Conservation (phyloP, 768 basidiomycete species). For the Cystofilobasidium capitatum region DNA sequence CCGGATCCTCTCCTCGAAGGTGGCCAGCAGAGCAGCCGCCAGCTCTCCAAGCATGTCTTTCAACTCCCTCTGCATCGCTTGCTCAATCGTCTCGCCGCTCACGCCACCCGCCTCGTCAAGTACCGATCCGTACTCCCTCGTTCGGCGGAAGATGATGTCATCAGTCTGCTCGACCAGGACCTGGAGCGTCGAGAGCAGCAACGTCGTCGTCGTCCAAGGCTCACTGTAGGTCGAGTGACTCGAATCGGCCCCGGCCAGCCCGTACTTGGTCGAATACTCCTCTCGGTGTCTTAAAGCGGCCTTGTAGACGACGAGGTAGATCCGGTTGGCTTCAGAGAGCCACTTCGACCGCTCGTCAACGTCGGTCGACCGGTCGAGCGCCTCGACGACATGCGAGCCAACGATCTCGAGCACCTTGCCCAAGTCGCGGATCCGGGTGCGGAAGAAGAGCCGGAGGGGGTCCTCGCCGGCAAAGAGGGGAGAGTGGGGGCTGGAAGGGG, state of each 20-base stretch:
- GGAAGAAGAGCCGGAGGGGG: slow-evolving; percentile 73
- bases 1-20: slow-evolving; percentile 37
- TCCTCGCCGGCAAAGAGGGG: slow-evolving; percentile 53
- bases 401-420: slow-evolving; percentile 60
- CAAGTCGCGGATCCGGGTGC: slow-evolving; percentile 52
- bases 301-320: slow-evolving; percentile 57
- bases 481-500: neutral
- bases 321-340: slow-evolving; percentile 58
- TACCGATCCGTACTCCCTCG: slow-evolving; percentile 37
- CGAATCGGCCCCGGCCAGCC: slow-evolving; percentile 56
- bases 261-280: slow-evolving; percentile 64
- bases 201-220: slow-evolving; percentile 71
- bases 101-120: slow-evolving; percentile 30
- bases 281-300: slow-evolving; percentile 67
- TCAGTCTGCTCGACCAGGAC: slow-evolving; percentile 55
- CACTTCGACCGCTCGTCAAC: slow-evolving; percentile 44
- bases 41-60: slow-evolving; percentile 39
- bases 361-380: slow-evolving; percentile 41
- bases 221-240: slow-evolving; percentile 36
- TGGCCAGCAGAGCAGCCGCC: slow-evolving; percentile 37
- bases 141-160: slow-evolving; percentile 36
- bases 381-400: slow-evolving; percentile 39
- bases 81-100: slow-evolving; percentile 18
- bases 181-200: slow-evolving; percentile 58
- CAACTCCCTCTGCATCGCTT: slow-evolving; percentile 34